Percentiles rank a stretch among this genome's conserved stretches.
phyloP scores from a whole-genome alignment of 305 asterid species.

The Coffea humblotiana region DNA sequence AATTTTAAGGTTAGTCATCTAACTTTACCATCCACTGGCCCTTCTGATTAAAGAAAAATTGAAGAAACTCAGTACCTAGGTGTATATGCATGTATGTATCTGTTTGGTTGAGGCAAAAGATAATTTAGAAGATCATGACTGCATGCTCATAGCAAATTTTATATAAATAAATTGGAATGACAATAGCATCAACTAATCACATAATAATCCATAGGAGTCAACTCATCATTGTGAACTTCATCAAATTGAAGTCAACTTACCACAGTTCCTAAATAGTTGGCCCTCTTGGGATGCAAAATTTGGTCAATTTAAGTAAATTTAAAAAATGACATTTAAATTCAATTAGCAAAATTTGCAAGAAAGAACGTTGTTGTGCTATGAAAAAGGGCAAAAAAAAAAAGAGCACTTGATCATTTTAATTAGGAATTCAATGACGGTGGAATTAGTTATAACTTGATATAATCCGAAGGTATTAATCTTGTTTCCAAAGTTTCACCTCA shows the following conservation, averaged over 20 bases:
- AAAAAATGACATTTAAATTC: not conserved
- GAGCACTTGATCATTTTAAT: not conserved
- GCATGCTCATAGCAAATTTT: conserved; percentile 33
- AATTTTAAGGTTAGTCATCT: not conserved
- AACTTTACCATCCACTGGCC: no score
- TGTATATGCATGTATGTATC: not conserved
- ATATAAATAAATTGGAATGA: conserved; percentile 13
- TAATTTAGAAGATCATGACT: conserved; percentile 7
- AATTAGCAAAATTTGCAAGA: not conserved
- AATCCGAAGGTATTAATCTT: not conserved
- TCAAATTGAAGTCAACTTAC: conserved; percentile 26
- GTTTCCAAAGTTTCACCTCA: not conserved
- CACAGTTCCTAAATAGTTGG: conserved; percentile 10
- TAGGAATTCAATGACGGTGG: not conserved
- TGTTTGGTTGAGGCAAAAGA: not conserved
- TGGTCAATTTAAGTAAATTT: not conserved
- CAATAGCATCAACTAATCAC: conserved; percentile 37
- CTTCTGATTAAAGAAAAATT: not conserved
- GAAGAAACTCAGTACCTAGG: no score
- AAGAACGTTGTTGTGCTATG: not conserved
- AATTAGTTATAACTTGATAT: not conserved
- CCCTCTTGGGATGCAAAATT: conserved; percentile 1
- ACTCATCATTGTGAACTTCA: conserved; percentile 18
- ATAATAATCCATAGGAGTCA: conserved; percentile 23
- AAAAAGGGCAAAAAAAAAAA: not conserved